phyloP scores from a whole-genome alignment of 768 basidiomycete genomes.

The Phanerodontia chrysosporium region DNA sequence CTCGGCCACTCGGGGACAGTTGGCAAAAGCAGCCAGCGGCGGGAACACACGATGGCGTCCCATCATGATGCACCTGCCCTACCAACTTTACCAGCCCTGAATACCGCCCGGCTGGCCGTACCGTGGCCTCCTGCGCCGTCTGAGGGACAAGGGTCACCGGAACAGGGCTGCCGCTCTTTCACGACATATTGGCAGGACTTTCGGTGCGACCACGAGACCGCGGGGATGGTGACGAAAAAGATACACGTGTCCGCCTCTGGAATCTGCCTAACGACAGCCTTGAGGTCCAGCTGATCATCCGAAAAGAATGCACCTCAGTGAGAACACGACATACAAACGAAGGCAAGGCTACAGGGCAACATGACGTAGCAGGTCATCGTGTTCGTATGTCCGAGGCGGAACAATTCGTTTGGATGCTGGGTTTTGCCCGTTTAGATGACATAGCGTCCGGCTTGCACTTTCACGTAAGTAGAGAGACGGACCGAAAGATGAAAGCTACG shows the following conservation, averaged over 20 bases:
- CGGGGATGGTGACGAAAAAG: background rate
- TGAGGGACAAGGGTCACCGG: no score
- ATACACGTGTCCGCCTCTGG: background rate
- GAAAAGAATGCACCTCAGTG: background rate
- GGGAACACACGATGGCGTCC: background rate
- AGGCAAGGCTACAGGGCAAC: background rate
- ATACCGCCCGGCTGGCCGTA: background rate
- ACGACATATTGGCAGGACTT: no score
- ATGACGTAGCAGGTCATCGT: background rate
- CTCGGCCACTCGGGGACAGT: background rate
- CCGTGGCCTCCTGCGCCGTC: no score
- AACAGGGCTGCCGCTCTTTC: no score
- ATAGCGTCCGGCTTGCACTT: background rate
- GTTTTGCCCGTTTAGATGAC: background rate
- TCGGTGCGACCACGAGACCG: background rate
- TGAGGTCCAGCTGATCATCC: background rate
- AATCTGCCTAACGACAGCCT: background rate
- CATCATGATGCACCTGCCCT: background rate
- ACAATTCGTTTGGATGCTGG: background rate
- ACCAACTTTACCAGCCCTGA: background rate
- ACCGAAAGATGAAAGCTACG: no score
- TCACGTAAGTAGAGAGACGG: no score
- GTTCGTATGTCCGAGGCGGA: background rate
- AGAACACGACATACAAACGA: background rate
- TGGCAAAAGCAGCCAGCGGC: background rate